Percentiles rank a stretch among this genome's conserved stretches.
phyloP scores from a whole-genome alignment of 306 rosid species.

The Lathyrus sativus region DNA sequence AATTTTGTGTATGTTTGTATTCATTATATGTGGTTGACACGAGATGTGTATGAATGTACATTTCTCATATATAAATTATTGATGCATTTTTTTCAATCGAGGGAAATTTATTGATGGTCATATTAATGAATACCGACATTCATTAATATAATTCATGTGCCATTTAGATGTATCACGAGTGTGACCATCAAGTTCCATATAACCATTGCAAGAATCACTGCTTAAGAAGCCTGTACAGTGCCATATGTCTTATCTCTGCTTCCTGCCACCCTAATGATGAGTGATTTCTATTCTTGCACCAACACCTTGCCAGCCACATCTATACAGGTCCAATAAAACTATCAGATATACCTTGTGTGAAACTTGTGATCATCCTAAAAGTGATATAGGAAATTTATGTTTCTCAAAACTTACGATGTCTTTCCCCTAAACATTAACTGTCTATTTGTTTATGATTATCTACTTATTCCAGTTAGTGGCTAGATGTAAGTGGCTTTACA shows the following conservation, averaged over 20 bases:
- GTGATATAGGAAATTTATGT: neutral
- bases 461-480: conserved; percentile 1
- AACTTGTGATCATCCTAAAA: neutral
- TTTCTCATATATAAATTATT: conserved; percentile 21
- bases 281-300: neutral
- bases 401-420: neutral
- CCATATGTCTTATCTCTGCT: neutral
- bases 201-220: neutral
- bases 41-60: neutral
- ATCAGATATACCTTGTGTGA: neutral
- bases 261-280: neutral
- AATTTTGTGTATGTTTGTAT: neutral
- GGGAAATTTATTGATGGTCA: conserved; percentile 12
- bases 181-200: neutral
- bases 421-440: neutral
- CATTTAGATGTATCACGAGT: neutral
- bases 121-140: neutral
- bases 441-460: neutral
- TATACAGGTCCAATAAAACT: neutral
- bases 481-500: neutral
- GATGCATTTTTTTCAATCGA: neutral
- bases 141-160: neutral
- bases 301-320: neutral
- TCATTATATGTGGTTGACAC: conserved; percentile 9
- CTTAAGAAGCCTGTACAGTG: neutral